Conservation (phyloP, 768 basidiomycete species). For the Russula vinacea region DNA sequence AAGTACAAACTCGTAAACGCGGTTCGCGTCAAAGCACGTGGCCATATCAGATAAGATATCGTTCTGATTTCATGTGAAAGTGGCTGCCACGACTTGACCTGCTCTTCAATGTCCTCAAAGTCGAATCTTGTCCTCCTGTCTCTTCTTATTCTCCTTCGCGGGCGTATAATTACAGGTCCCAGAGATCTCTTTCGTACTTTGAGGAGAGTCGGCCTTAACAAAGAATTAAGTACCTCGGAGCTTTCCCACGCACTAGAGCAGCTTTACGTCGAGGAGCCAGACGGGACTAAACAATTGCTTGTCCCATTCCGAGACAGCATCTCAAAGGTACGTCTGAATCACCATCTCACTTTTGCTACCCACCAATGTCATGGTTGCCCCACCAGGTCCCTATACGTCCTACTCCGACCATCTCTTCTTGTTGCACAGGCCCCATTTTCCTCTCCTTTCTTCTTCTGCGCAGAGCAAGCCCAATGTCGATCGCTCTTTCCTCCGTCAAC, state of each 20-base stretch:
- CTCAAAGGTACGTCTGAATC: slow-evolving; percentile 49
- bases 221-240: slow-evolving; percentile 37
- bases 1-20: slow-evolving; percentile 38
- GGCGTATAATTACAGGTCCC: slow-evolving; percentile 26
- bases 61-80: slow-evolving; percentile 15
- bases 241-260: slow-evolving; percentile 52
- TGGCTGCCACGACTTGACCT: neutral
- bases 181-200: slow-evolving; percentile 21
- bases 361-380: neutral
- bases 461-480: slow-evolving; percentile 63
- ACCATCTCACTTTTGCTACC: neutral
- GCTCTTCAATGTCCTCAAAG: neutral
- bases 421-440: slow-evolving; percentile 58
- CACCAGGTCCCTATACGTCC: slow-evolving; percentile 46
- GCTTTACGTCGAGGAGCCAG: slow-evolving; percentile 56
- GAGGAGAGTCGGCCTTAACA: neutral
- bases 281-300: slow-evolving; percentile 61
- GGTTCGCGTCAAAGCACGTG: slow-evolving; percentile 43
- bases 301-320: slow-evolving; percentile 64
- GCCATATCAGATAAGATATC: slow-evolving; percentile 5
- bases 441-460: slow-evolving; percentile 44
- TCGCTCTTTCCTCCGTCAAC: slow-evolving; percentile 63
- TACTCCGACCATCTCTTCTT: slow-evolving; percentile 50
- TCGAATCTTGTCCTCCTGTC: slow-evolving; percentile 15
- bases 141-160: slow-evolving; percentile 15